phyloP scores from a whole-genome alignment of 2,329 filamentous ascomycete species.

The Pseudogymnoascus sp. region DNA sequence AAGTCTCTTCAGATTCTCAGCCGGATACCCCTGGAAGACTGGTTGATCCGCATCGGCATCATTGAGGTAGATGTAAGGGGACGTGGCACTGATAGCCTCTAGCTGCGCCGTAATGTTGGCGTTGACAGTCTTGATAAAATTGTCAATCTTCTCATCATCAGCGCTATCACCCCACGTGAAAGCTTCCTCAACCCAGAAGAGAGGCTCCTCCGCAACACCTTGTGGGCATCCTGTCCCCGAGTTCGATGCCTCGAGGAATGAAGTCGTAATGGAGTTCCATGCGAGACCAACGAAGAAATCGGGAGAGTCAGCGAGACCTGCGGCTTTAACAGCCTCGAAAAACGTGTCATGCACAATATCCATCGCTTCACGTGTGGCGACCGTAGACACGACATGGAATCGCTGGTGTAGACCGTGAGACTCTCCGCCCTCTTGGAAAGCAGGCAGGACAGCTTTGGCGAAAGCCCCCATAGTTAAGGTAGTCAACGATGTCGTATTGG shows the following conservation, averaged over 20 bases:
- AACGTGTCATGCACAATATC: conserved; percentile 17
- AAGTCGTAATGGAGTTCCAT: conserved; percentile 14
- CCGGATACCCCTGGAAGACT: conserved; percentile 26
- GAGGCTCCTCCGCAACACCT: conserved; percentile 13
- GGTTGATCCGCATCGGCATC: conserved; percentile 17
- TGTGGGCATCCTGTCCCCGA: conserved; percentile 14
- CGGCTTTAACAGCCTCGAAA: conserved; percentile 12
- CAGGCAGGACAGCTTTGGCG: conserved; percentile 8
- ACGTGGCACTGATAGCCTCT: conserved; percentile 9
- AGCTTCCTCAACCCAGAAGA: conserved; percentile 17
- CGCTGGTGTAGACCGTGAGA: conserved; percentile 12
- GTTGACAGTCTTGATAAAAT: conserved; percentile 12
- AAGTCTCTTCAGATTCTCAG: conserved; percentile 30
- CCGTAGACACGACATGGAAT: conserved; percentile 14
- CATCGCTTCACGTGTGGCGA: conserved; percentile 14
- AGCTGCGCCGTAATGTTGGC: conserved; percentile 16
- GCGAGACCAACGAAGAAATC: conserved; percentile 15
- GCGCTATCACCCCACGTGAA: conserved; percentile 14
- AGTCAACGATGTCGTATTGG: conserved; percentile 11
- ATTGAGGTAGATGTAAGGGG: conserved; percentile 18
- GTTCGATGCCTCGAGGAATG: conserved; percentile 13
- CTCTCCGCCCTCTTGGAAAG: conserved; percentile 13
- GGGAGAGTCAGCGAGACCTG: conserved; percentile 1
- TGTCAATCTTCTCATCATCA: conserved; percentile 12
- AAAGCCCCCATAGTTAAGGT: conserved; percentile 12